Base-by-base conservation (phyloP, 1,139 yeast species). In the Pneumocystis murina region DNA sequence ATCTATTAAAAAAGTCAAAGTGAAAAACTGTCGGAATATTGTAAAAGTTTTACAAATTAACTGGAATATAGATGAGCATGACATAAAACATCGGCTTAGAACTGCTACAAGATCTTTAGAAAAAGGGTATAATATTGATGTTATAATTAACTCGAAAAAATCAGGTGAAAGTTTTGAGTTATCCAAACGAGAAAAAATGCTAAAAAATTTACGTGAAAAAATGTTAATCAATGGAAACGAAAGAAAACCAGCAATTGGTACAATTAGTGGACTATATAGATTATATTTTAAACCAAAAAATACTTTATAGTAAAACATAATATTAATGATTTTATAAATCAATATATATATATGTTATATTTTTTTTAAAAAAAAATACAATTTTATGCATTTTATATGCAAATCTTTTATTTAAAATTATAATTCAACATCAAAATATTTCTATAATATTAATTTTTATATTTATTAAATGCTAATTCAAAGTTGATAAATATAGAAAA, bases 341-440 rank as follows among this genome's bases (percentile, higher is more conserved):
- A 1, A 17, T n/a, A n/a, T n/a, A 41, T 20, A 17, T 41, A 41
- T 41, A n/a, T 7, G 77, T 82, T 48, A 77, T 82, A 17, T 72
- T 80, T 57, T 76, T 75, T 58, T 80, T 33, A 33, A 5, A 6
- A 33, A 33, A 5, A 6, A 33, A 3, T 33, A 1, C 4, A 33
- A 33, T 33, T 33, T 33, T 33, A 33, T 33, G 4, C 6, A 33
- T 33, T 33, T 33, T 33, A 33, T 33, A 33, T 33, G 35, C 7
- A 33, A 1, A 33, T 33, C 35, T 4, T 33, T 33, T 33, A 33
- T 33, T 33, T 33, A 33, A 33, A 33, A 33, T 33, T 7, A 33
- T 33, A 33, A 33, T 33, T 33, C 35, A 33, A 5, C 4, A 33
- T 33, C 35, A 33, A 33, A 33, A 33, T 3, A 33, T 33, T 33